A percentile compares a stretch with the other conserved stretches of the same genome.
phyloP scores from a whole-genome alignment of 306 rosid species.

The Vigna radiata region DNA sequence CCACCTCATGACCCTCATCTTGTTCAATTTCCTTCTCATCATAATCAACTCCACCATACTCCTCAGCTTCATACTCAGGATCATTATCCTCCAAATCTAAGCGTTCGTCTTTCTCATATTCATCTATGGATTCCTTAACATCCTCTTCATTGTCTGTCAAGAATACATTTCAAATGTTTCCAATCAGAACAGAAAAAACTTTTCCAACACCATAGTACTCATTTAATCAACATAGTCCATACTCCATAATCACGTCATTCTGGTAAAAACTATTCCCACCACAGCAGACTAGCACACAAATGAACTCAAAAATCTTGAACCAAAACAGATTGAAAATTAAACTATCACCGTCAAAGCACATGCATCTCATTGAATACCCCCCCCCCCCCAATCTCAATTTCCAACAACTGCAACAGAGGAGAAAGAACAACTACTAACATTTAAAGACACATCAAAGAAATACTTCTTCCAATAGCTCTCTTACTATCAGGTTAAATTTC shows the following conservation, averaged over 20 bases:
- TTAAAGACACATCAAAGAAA: neutral
- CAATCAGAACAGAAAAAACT: slow-evolving; percentile 43
- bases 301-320: slow-evolving; percentile 29
- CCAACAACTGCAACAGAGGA: neutral
- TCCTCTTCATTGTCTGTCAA: slow-evolving; percentile 86
- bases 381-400: neutral
- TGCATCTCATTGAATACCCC: slow-evolving; percentile 13
- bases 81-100: slow-evolving; percentile 96
- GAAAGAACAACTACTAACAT: neutral
- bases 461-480: neutral
- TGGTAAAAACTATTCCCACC: neutral
- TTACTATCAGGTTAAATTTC: neutral
- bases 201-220: slow-evolving; percentile 44
- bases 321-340: slow-evolving; percentile 2
- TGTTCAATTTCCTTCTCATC: slow-evolving; percentile 95
- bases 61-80: slow-evolving; percentile 92
- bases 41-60: slow-evolving; percentile 85
- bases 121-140: slow-evolving; percentile 79
- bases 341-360: neutral
- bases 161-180: slow-evolving; percentile 51
- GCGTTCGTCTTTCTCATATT: slow-evolving; percentile 85
- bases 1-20: slow-evolving; percentile 73
- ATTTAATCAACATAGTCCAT: slow-evolving; percentile 30
- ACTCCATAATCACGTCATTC: slow-evolving; percentile 39
- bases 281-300: slow-evolving; percentile 10